These are phyloP conservation scores for Talaromyces sp. DNA, from an alignment of 2,329 filamentous ascomycete genomes.

Conservation along the genomic window DNA sequence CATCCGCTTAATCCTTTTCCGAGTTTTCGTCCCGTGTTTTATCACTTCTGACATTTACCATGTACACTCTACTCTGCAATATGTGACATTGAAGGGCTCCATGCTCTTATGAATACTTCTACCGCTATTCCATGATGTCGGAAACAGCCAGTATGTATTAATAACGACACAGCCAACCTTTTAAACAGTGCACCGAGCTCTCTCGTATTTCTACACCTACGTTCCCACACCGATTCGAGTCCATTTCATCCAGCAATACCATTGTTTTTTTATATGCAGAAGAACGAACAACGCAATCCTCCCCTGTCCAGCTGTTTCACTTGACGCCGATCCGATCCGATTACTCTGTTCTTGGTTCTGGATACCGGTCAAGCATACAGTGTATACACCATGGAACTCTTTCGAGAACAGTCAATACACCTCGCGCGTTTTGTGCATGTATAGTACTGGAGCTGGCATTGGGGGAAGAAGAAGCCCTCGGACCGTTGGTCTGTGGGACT, in stretches of 20 bases:
- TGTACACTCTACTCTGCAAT: neutral
- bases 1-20: neutral
- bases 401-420: conserved; percentile 15
- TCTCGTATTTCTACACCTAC: neutral
- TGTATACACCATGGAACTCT: conserved; percentile 4
- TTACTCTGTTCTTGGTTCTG: neutral
- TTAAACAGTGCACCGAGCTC: neutral
- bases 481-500: conserved; percentile 12
- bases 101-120: neutral
- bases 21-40: neutral
- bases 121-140: neutral
- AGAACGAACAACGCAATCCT: conserved; percentile 1
- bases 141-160: neutral
- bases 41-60: neutral
- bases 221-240: neutral
- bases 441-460: conserved; percentile 37
- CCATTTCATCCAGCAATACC: neutral
- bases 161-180: no score
- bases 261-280: neutral
- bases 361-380: conserved; percentile 6
- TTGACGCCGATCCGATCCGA: conserved; percentile 5
- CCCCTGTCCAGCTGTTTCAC: conserved; percentile 14
- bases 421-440: conserved; percentile 42
- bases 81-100: neutral
- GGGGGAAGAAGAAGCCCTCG: neutral